Conservation (phyloP, 768 basidiomycete species). For the Hydnomerulius pinastri region DNA sequence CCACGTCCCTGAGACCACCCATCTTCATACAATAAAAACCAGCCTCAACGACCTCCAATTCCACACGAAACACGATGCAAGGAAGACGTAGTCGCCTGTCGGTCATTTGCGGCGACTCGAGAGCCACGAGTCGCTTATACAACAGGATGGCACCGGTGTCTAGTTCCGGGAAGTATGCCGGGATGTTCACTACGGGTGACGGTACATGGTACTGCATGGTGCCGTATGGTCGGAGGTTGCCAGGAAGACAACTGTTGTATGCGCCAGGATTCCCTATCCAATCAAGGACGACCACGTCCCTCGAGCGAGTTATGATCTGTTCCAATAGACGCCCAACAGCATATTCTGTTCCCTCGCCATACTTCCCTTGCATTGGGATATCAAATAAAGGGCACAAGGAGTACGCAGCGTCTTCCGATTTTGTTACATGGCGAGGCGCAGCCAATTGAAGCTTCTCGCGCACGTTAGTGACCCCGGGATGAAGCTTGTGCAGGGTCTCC, state of each 20-base stretch:
- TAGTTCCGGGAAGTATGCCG: not conserved
- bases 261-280: conserved; percentile 18
- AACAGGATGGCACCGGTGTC: not conserved
- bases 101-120: conserved; percentile 2
- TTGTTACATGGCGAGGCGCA: conserved; percentile 4
- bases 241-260: conserved; percentile 24
- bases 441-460: conserved; percentile 17
- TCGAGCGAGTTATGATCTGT: conserved; percentile 12
- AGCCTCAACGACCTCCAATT: not conserved
- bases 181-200: not conserved
- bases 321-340: conserved; percentile 21
- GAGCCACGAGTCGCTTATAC: not conserved
- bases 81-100: conserved; percentile 8
- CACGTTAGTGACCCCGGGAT: conserved; percentile 10
- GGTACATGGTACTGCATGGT: not conserved
- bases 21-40: conserved; percentile 1
- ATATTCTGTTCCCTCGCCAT: conserved; percentile 15
- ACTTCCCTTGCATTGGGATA: conserved; percentile 1
- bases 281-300: conserved; percentile 11
- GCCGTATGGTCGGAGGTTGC: conserved; percentile 8
- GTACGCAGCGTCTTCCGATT: conserved; percentile 14
- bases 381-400: conserved; percentile 17
- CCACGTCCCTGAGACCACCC: conserved; percentile 1
- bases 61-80: conserved; percentile 9
- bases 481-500: not conserved